Base-by-base conservation (phyloP, 2,329 filamentous ascomycete species). In the Beauveria brongniartii region DNA sequence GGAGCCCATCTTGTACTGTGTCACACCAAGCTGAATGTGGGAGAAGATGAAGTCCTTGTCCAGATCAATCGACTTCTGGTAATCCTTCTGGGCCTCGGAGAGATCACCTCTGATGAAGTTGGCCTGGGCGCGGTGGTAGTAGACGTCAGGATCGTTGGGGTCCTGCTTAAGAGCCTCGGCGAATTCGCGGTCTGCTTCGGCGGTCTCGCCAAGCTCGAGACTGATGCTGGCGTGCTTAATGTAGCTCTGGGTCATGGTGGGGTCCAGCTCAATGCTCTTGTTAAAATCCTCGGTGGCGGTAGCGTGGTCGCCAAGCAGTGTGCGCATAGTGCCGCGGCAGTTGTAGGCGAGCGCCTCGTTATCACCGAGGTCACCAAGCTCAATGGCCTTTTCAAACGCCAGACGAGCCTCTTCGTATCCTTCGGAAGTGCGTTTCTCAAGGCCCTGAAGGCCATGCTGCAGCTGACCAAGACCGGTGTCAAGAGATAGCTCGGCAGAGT, bases 171-270 rank as follows among this genome's bases (percentile, higher is more conserved):
- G 84, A 41, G 94, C 94, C 68, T 88, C 83, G 65, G 89, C 88
- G 70, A 99, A 97, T 75, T 97, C 93, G 63, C 87, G 83, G 63
- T 91, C 88, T 47, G 94, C 93, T 70, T 88, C 87, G n/a, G 92
- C 89, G 59, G 91, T 89, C 70, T 93, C 87, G 65, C 90, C 92
- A 63, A 94, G 86, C 78, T 99, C 94, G 44, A 99, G 82, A 74
- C 95, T 91, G 88, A 99, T 96, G 82, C 92, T 97, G 60, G 94
- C 94, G 63, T 94, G 89, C 83, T 99, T 99, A 79, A 99, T 96
- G 75, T 95, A 97, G 79, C 91, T 96, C 78, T 99, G 94, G 8
- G 92, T 95, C 78, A 97, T 81, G 9, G 84, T 80, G 16, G 91
- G 90, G 70, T 97, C 88, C 52, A 97, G 80, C 75, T 96, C 91